Evolutionary conservation across 2,329 filamentous ascomycete species (phyloP), one percentile per base, ranked within the genome.

Genomic region (Botrytis tulipae): DNA sequence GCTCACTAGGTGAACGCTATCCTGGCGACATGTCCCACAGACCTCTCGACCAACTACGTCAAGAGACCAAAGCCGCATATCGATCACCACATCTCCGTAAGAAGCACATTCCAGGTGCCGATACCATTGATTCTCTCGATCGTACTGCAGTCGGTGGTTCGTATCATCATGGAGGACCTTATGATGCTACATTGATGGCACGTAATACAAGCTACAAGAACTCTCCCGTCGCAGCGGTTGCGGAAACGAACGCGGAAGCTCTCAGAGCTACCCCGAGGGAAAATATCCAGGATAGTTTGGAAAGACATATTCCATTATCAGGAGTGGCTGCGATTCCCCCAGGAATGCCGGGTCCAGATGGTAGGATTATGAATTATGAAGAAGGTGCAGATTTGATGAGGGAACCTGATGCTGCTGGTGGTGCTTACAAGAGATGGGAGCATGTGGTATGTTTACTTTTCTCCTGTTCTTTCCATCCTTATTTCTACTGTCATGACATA

Each of bases 161-260:
- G 3, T 97, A 97, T 82, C 95, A 98, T 82, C 95, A 98, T 79
- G 93, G 92, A 76, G 95, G 95, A 0, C 95, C 95, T 0, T 98
- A 93, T 78, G 95, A 98, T 81, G 93, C 95, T 16, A 92, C 93
- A 3, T 86, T 93, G 70, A 85, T 91, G 1, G 89, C 92, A 20
- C 88, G 93, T 66, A 98, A 98, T 83, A 85, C 84, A 6, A 86
- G 89, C 82, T 85, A 85, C 74, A 84, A 86, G 72, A 83, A 81
- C 73, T 91, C 93, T 4, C 95, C 95, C 0, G 83, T 98, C 12
- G 93, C 92, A 42, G 95, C 95, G 3, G 88, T 97, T 8, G 85
- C 86, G 73, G 86, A 88, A 4, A 90, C 90, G 60, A 97, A 96
- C 82, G 85, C 86, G 71, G 92, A 94, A 81, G 93, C 94, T 0